Percentiles rank a stretch among this genome's conserved stretches.
These are phyloP conservation scores for Paraglomus brasilianum DNA, from an alignment of 192 early-diverging fungal species.

Conservation along the genomic window DNA sequence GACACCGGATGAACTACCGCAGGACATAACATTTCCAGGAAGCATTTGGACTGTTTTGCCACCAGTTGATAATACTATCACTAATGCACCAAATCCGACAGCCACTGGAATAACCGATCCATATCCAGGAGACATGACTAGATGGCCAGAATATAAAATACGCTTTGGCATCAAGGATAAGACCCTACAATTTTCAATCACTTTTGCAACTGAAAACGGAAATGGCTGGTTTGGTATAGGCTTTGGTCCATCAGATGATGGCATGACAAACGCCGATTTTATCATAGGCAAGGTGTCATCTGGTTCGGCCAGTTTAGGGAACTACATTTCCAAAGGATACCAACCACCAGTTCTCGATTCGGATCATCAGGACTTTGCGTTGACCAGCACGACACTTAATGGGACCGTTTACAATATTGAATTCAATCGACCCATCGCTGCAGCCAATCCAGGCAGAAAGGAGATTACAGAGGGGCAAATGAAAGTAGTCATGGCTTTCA, in stretches of 20 bases:
- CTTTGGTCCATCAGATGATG: conserved; percentile 11
- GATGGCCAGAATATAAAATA: neutral
- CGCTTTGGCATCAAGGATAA: neutral
- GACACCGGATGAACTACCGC: neutral
- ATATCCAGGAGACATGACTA: too few species aligned
- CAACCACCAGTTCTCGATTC: conserved; percentile 8
- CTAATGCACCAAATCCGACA: too few species aligned
- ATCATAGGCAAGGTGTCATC: conserved; percentile 3
- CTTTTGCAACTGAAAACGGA: neutral
- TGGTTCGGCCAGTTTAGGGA: neutral
- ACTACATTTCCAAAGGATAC: conserved; percentile 5
- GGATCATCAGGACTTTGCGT: neutral
- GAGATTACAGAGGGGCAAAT: neutral
- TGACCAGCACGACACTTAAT: too few species aligned
- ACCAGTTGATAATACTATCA: too few species aligned
- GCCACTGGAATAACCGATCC: too few species aligned
- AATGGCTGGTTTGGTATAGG: conserved; percentile 23
- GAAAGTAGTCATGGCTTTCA: conserved; percentile 19
- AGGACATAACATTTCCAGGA: too few species aligned
- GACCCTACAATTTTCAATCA: neutral
- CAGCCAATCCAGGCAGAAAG: neutral
- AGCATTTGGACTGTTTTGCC: conserved; percentile 23
- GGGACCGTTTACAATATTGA: neutral
- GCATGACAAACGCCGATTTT: conserved; percentile 19
- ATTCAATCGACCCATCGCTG: neutral